Evolutionary conservation across 1,139 yeast species (phyloP).

Genomic region (Yarrowia galli): DNA sequence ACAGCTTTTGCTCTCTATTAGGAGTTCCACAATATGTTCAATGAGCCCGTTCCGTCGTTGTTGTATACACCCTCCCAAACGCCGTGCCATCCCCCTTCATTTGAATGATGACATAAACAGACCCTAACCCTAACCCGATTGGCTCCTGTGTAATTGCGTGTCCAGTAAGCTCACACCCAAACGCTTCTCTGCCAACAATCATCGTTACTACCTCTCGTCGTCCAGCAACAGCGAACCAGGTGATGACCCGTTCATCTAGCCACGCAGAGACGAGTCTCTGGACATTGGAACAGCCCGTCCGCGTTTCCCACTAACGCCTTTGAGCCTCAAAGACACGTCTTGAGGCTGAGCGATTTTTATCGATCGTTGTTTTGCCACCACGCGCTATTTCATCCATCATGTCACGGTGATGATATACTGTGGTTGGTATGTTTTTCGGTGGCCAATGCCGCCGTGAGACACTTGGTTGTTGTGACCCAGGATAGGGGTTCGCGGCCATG

Average conservation of each 20-base stretch:
- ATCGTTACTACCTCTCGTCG: neutral
- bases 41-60: too few species aligned
- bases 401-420: neutral
- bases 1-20: too few species aligned
- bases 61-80: too few species aligned
- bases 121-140: slow-evolving; percentile 4
- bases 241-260: neutral
- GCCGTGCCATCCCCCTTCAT: neutral
- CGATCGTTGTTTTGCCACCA: neutral
- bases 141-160: neutral
- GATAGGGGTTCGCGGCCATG: neutral
- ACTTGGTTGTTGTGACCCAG: too few species aligned
- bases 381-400: neutral
- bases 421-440: too few species aligned
- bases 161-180: neutral
- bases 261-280: neutral
- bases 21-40: too few species aligned
- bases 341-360: slow-evolving; percentile 21
- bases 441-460: too few species aligned
- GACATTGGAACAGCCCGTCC: neutral
- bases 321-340: neutral
- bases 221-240: neutral
- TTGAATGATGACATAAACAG: neutral
- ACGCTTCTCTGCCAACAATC: slow-evolving; percentile 6
- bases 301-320: neutral